These are phyloP conservation scores for Pseudogymnoascus sp. DNA, from an alignment of 2,329 filamentous ascomycete genomes.

Conservation along the genomic window DNA sequence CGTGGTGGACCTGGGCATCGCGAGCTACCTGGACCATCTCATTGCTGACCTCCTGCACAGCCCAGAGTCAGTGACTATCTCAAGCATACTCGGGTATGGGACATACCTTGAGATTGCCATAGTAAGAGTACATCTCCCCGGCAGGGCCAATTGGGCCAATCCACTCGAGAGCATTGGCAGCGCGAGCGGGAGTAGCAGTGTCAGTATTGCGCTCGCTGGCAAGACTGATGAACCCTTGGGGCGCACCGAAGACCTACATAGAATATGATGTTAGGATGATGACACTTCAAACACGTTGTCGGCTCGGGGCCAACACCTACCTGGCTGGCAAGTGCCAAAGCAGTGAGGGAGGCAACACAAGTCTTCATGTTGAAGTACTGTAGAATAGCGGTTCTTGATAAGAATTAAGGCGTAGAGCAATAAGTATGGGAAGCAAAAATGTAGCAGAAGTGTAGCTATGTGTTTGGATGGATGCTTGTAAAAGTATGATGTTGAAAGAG, in stretches of 20 bases:
- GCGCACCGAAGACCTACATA: neutral
- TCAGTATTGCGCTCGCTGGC: neutral
- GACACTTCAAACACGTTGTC: neutral
- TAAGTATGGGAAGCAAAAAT: slow-evolving; percentile 1
- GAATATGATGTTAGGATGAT: neutral
- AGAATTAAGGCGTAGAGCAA: neutral
- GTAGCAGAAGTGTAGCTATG: slow-evolving; percentile 6
- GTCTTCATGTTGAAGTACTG: neutral
- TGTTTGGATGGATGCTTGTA: slow-evolving; percentile 5
- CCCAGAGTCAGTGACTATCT: neutral
- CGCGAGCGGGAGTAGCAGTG: neutral
- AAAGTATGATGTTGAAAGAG: slow-evolving; percentile 3
- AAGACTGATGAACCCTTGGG: neutral
- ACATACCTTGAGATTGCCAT: neutral
- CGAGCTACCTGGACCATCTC: neutral
- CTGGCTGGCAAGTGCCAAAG: neutral
- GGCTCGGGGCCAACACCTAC: neutral
- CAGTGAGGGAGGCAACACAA: neutral
- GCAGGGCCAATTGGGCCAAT: slow-evolving; percentile 4
- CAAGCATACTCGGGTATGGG: neutral
- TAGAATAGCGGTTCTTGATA: slow-evolving; percentile 2
- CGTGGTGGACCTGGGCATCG: slow-evolving; percentile 4
- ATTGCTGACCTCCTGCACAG: neutral
- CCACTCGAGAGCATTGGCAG: neutral
- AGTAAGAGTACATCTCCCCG: neutral